These are phyloP conservation scores for Amphibolis antarctica DNA, from an alignment of 106 monocot genomes.

Conservation along the genomic window DNA sequence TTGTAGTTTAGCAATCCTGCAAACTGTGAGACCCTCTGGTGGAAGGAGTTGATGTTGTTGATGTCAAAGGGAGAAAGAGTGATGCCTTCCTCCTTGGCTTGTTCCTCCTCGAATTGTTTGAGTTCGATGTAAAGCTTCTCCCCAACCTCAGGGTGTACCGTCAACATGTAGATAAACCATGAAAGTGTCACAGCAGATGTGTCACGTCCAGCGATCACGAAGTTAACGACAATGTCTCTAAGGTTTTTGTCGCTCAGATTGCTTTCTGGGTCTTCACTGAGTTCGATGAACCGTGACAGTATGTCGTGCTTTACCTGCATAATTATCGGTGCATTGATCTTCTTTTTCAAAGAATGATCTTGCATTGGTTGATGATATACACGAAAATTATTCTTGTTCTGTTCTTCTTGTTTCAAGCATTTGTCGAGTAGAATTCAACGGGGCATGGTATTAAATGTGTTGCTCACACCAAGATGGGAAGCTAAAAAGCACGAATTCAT, in stretches of 20 bases:
- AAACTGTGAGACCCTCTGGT: slow-evolving; percentile 35
- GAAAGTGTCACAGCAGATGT: slow-evolving; percentile 82
- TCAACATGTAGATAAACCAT: slow-evolving; percentile 80
- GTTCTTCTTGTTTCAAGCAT: too few species aligned
- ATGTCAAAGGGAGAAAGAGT: slow-evolving; percentile 8
- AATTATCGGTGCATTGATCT: neutral
- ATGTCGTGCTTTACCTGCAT: slow-evolving; percentile 76
- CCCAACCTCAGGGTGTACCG: slow-evolving; percentile 37
- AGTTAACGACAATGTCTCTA: slow-evolving; percentile 77
- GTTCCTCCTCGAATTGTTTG: slow-evolving; percentile 36
- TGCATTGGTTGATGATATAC: too few species aligned
- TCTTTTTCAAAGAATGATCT: neutral
- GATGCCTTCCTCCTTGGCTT: slow-evolving; percentile 38
- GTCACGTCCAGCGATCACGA: slow-evolving; percentile 78
- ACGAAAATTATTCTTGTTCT: too few species aligned
- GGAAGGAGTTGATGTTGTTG: slow-evolving; percentile 25
- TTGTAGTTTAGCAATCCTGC: slow-evolving; percentile 56
- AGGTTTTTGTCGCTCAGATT: slow-evolving; percentile 59
- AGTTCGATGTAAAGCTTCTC: slow-evolving; percentile 57
- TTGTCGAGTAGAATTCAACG: too few species aligned
- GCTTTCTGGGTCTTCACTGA: slow-evolving; percentile 37
- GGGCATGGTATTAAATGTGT: too few species aligned
- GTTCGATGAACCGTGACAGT: slow-evolving; percentile 90
- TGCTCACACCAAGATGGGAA: too few species aligned
- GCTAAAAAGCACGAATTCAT: too few species aligned